Base-by-base conservation (phyloP, 371 early-diverging fungal species). In the Nematocida minor region DNA sequence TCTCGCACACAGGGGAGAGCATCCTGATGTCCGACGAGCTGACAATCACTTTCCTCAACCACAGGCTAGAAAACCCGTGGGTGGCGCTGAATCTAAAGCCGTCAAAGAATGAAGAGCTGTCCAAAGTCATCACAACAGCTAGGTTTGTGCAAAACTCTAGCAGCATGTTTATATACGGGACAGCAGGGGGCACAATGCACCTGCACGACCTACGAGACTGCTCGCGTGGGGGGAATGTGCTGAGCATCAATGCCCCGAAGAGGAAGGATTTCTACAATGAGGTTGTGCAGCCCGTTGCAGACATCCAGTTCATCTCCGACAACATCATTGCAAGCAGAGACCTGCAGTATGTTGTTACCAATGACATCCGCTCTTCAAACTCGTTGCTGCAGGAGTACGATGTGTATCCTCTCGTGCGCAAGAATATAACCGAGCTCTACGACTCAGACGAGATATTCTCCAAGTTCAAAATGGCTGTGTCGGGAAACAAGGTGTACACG, bases 51-150 rank as follows among this genome's bases (percentile, higher is more conserved):
- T 87, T 98, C 67, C 96, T 96, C 95, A 95, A 95, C 82, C 84
- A 95, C 80, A 90, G 91, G 80, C 90, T 63, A 16, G 53, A 80
- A 34, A 70, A 77, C 20, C 47, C 60, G 6, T 80, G 60, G 53
- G 80, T 31, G 22, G 51, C 96, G 86, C 94, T 98, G 62, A 97
- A 98, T 86, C 94, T 97, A 79, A 98, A 97, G 86, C 96, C 97
- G 41, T 91, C 90, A 36, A 95, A 94, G 83, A 94, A 94, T 93
- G 95, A 95, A 83, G 97, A 97, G 79, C 85, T 96, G 74, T 94
- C 93, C 11, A 96, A 95, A 84, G 97, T 98, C 66, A 97, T 98
- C 77, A 97, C 97, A 18, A 91, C 94, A 0, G 93, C 96, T 22
- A 94, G 94, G 84, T 98, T 96, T 87, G 95, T 94, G 79, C 94